phyloP scores from a whole-genome alignment of 805 yeast species.

The Middelhovenomyces tepae region DNA sequence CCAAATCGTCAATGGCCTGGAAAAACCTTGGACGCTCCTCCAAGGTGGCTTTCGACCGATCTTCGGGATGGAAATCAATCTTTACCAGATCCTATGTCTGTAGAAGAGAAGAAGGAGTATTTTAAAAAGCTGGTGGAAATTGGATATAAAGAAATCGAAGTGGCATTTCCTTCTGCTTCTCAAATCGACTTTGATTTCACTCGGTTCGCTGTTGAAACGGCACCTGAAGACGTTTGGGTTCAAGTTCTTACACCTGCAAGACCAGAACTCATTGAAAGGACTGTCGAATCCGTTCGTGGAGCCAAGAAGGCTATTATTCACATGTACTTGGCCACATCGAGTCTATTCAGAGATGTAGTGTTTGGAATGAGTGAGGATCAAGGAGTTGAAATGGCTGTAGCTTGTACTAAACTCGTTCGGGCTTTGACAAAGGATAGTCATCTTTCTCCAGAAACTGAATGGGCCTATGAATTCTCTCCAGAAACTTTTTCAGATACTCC shows the following conservation, averaged over 20 bases:
- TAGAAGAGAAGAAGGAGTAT: slow-evolving; percentile 65
- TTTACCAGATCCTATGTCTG: slow-evolving; percentile 79
- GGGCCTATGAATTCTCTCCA: slow-evolving; percentile 76
- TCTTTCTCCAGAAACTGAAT: slow-evolving; percentile 48
- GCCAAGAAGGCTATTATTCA: slow-evolving; percentile 72
- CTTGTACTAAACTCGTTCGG: slow-evolving; percentile 53
- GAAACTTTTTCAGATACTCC: slow-evolving; percentile 70
- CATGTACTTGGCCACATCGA: slow-evolving; percentile 68
- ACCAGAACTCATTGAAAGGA: slow-evolving; percentile 60
- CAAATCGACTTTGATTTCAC: slow-evolving; percentile 78
- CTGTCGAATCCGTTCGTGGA: slow-evolving; percentile 63
- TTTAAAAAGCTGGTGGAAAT: slow-evolving; percentile 58
- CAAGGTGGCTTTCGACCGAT: slow-evolving; percentile 79
- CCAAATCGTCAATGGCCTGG: slow-evolving; percentile 68
- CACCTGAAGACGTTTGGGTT: slow-evolving; percentile 68
- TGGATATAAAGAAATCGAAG: slow-evolving; percentile 80
- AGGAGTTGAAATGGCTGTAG: slow-evolving; percentile 51
- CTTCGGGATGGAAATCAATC: slow-evolving; percentile 81
- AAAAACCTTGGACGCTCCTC: slow-evolving; percentile 48
- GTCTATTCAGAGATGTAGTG: slow-evolving; percentile 62
- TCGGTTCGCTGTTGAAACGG: slow-evolving; percentile 59
- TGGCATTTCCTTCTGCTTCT: slow-evolving; percentile 73
- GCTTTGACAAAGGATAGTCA: slow-evolving; percentile 53
- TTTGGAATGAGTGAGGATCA: slow-evolving; percentile 53
- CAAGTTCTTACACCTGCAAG: slow-evolving; percentile 74